Evolutionary conservation across 768 basidiomycete genomes (phyloP).

Genomic region (Tricholoma terreum): DNA sequence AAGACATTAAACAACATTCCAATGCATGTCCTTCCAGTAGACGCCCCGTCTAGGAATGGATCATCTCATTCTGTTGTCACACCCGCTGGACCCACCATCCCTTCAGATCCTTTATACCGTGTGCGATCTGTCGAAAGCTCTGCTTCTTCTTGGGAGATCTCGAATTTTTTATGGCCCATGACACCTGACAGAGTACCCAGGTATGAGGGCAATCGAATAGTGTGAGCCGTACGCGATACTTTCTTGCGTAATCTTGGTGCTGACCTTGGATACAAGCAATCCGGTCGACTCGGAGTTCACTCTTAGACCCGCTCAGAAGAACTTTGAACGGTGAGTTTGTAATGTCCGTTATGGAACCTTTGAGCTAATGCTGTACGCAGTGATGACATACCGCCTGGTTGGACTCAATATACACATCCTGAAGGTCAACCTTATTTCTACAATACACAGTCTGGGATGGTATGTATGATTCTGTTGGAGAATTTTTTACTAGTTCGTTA

Average conservation of each 20-base stretch:
- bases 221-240: neutral
- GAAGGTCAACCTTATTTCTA: constrained; percentile 31
- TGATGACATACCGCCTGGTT: constrained; percentile 16
- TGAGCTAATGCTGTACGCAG: neutral
- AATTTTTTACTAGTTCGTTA: neutral
- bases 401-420: constrained; percentile 27
- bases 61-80: neutral
- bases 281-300: neutral
- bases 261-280: neutral
- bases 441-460: constrained; percentile 22
- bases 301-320: neutral
- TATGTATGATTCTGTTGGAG: constrained; percentile 3
- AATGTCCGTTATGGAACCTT: too few species aligned
- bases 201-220: neutral
- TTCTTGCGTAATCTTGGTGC: neutral
- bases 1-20: neutral
- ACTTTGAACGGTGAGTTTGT: neutral
- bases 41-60: neutral
- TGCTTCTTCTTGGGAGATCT: neutral
- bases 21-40: neutral
- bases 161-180: neutral
- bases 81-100: neutral
- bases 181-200: neutral
- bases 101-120: neutral
- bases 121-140: neutral